Evolutionary conservation across 2,329 filamentous ascomycete genomes (phyloP), one percentile per base, ranked within the genome.

Genomic region (Aspergillus aculeatinus): DNA sequence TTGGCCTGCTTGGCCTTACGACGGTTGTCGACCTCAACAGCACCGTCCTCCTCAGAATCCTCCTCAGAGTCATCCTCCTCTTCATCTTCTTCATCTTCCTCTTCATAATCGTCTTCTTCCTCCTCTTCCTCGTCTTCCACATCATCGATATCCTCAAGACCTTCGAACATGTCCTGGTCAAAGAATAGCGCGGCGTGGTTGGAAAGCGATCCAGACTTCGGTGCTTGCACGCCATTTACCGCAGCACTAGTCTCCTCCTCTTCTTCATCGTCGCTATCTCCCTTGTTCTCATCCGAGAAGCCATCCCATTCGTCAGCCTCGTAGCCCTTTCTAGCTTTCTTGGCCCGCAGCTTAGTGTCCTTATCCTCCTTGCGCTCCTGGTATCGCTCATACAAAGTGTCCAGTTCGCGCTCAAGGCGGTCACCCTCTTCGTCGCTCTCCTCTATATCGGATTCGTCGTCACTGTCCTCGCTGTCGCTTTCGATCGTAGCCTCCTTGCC

Each of bases 241-340:
- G 51, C 42, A 33, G 62, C 48, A 42, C 67, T 64, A n/a, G 86
- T 84, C 2, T 82, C 82, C n/a, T 87, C 86, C n/a, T 87, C 86
- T 58, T 84, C 85, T 65, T 83, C 86, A 51, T 75, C 80, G 58
- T 81, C 61, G 27, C 49, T 58, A 19, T 14, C 85, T 62, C 83
- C 85, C 16, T 81, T 82, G 29, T 78, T 85, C 11, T 83, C 86
- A 23, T 85, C 83, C 4, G 91, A 96, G 61, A 98, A 87, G 1
- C 95, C 95, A 67, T 96, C 90, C 89, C 93, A 99, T 72, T 96
- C 93, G 14, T 91, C 92, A 60, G 96, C 91, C 55, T 90, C 87
- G 63, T 90, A 87, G 70, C 92, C 87, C 71, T 90, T 87, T 57
- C 93, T 86, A 6, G 91, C 89, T 72, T 92, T 92, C 81, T 98